phyloP scores from a whole-genome alignment of 1,284 basidiomycete genomes.

The Pyrrhoderma lamaoense region DNA sequence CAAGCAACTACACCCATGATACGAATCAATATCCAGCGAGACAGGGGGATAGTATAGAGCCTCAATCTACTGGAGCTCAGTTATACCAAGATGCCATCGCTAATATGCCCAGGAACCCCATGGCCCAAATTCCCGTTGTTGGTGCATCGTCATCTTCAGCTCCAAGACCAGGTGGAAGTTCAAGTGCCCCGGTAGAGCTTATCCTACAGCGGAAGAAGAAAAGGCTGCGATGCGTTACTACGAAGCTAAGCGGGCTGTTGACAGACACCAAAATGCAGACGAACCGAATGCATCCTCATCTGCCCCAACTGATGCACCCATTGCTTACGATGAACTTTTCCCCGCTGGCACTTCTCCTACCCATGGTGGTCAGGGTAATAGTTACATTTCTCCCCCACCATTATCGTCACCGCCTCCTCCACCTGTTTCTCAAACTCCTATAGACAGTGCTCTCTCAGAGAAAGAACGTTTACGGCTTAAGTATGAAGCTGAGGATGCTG shows the following conservation, averaged over 20 bases:
- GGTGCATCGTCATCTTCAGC: slow-evolving; percentile 28
- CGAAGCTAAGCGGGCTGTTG: slow-evolving; percentile 63
- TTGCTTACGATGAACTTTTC: slow-evolving; percentile 53
- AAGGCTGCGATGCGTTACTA: slow-evolving; percentile 66
- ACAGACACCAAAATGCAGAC: slow-evolving; percentile 38
- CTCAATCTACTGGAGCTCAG: slow-evolving; percentile 20
- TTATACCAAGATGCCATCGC: slow-evolving; percentile 24
- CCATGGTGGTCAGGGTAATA: not conserved
- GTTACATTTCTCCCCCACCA: slow-evolving; percentile 34
- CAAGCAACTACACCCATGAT: not conserved
- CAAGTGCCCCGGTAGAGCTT: slow-evolving; percentile 10
- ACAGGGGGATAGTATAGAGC: slow-evolving; percentile 1
- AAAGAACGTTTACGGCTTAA: slow-evolving; percentile 45
- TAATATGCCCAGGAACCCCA: slow-evolving; percentile 17
- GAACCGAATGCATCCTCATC: slow-evolving; percentile 22
- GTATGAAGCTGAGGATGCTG: slow-evolving; percentile 45
- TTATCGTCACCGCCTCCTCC: slow-evolving; percentile 27
- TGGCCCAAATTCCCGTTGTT: slow-evolving; percentile 43
- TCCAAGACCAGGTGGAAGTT: slow-evolving; percentile 17
- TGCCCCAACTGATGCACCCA: slow-evolving; percentile 25
- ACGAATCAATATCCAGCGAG: not conserved
- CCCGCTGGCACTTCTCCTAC: slow-evolving; percentile 28
- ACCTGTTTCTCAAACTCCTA: not conserved
- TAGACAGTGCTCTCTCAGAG: slow-evolving; percentile 31
- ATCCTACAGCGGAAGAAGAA: slow-evolving; percentile 41